phyloP scores from a whole-genome alignment of 805 yeast species.

The Pichia nanzhaoensis region DNA sequence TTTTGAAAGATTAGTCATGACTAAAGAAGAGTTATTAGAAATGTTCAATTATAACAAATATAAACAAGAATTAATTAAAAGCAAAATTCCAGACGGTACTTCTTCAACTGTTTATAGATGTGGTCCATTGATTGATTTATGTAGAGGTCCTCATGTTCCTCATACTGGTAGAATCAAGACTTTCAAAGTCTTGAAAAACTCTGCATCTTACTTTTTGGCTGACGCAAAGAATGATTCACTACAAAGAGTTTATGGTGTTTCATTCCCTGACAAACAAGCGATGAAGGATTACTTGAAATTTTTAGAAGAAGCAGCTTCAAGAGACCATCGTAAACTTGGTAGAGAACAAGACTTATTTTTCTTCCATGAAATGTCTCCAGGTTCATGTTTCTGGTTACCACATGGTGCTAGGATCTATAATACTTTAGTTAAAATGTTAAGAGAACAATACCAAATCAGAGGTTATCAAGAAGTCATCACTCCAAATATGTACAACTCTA shows the following conservation, averaged over 20 bases:
- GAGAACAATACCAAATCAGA: slow-evolving; percentile 81
- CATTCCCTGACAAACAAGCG: slow-evolving; percentile 96
- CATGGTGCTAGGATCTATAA: slow-evolving; percentile 98
- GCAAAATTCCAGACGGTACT: slow-evolving; percentile 93
- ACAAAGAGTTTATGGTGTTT: slow-evolving; percentile 95
- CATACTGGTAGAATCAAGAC: slow-evolving; percentile 96
- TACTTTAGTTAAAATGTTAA: slow-evolving; percentile 70
- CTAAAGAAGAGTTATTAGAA: slow-evolving; percentile 83
- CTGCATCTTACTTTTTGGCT: slow-evolving; percentile 93
- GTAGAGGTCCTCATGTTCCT: slow-evolving; percentile 97
- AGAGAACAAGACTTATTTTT: slow-evolving; percentile 91
- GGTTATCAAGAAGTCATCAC: slow-evolving; percentile 98
- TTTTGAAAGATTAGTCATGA: slow-evolving; percentile 86
- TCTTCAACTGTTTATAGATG: slow-evolving; percentile 96
- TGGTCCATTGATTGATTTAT: slow-evolving; percentile 93
- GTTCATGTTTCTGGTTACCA: slow-evolving; percentile 97
- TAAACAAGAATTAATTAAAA: slow-evolving; percentile 78
- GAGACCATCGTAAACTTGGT: slow-evolving; percentile 96
- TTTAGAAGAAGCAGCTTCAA: slow-evolving; percentile 89
- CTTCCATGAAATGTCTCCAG: slow-evolving; percentile 97
- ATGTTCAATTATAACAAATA: slow-evolving; percentile 96
- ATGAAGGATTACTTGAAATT: slow-evolving; percentile 94
- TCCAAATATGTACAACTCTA: slow-evolving; percentile 97
- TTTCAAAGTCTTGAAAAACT: slow-evolving; percentile 88
- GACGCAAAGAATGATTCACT: slow-evolving; percentile 88